Evolutionary conservation across 768 basidiomycete genomes (phyloP).

Genomic region (Russula griseocarnosa): DNA sequence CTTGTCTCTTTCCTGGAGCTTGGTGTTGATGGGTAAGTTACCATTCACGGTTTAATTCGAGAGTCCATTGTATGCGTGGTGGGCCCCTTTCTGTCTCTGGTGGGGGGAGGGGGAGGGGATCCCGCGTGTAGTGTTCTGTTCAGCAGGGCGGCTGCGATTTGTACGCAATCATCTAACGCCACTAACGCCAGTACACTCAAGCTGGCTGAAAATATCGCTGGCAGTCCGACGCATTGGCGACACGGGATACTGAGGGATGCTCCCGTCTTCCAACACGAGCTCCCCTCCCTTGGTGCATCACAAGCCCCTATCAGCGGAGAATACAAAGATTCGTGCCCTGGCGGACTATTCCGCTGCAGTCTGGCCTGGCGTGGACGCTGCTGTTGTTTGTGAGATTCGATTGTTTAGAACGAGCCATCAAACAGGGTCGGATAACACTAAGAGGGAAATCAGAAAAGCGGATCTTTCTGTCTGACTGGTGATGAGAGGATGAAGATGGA

Average conservation of each 20-base stretch:
- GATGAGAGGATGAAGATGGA: background rate
- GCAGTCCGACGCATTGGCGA: slow-evolving; percentile 2
- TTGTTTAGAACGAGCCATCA: background rate
- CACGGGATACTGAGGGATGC: slow-evolving; percentile 7
- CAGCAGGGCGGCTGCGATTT: background rate
- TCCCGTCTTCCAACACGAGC: slow-evolving; percentile 11
- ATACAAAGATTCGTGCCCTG: slow-evolving; percentile 3
- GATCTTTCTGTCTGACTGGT: background rate
- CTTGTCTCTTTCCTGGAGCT: slow-evolving; percentile 10
- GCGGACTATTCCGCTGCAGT: slow-evolving; percentile 5
- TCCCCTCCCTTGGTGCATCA: background rate
- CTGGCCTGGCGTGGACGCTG: background rate
- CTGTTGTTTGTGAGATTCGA: background rate
- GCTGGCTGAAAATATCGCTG: too few relatives aligned
- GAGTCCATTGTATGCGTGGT: slow-evolving; percentile 8
- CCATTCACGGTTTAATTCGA: slow-evolving; percentile 5
- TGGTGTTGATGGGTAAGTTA: slow-evolving; percentile 15
- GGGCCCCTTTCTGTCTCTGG: slow-evolving; percentile 1
- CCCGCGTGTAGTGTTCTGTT: slow-evolving; percentile 8
- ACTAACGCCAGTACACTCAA: slow-evolving; percentile 5
- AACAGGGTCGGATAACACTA: slow-evolving; percentile 19
- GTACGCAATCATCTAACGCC: background rate
- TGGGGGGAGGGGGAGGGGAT: background rate
- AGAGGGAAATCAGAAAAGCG: background rate
- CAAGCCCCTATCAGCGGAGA: slow-evolving; percentile 19